phyloP scores from a whole-genome alignment of 495 filamentous ascomycete genomes.

The Lophium mytilinum region DNA sequence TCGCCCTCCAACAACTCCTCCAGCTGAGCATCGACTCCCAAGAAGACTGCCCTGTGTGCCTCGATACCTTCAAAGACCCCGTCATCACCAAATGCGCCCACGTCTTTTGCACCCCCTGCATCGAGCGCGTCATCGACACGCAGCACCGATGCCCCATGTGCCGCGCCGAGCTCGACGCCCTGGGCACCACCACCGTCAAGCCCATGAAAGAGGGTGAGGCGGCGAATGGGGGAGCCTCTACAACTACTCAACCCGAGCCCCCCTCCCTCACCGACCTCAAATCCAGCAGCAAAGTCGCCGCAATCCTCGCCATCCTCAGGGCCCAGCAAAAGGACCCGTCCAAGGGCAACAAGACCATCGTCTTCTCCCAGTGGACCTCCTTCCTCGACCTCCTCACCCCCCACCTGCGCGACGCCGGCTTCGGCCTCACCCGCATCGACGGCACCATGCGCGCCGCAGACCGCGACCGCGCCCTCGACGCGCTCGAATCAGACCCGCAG shows the following conservation, averaged over 20 bases:
- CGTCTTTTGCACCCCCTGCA: conserved; percentile 67
- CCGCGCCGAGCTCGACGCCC: conserved; percentile 58
- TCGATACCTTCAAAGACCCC: conserved; percentile 64
- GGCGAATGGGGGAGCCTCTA: not conserved
- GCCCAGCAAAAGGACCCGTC: conserved; percentile 55
- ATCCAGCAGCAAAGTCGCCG: conserved; percentile 77
- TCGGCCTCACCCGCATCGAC: conserved; percentile 70
- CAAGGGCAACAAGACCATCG: conserved; percentile 63
- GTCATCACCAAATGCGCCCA: conserved; percentile 88
- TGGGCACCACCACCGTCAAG: conserved; percentile 37
- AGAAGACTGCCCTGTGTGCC: conserved; percentile 78
- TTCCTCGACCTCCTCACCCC: conserved; percentile 74
- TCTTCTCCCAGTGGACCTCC: conserved; percentile 91
- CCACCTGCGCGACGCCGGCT: conserved; percentile 53
- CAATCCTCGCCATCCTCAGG: conserved; percentile 67
- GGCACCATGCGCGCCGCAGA: conserved; percentile 62
- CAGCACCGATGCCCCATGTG: conserved; percentile 88
- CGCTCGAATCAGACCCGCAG: conserved; percentile 57
- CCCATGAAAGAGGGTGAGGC: conserved; percentile 45
- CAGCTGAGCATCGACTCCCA: conserved; percentile 72
- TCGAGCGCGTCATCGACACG: conserved; percentile 66
- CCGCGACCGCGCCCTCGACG: conserved; percentile 62
- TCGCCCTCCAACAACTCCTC: conserved; percentile 67
- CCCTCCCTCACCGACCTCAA: conserved; percentile 45
- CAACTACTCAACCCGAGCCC: conserved; percentile 29